These are phyloP conservation scores for Candida dajiaensis DNA, from an alignment of 805 yeast species.

Conservation along the genomic window DNA sequence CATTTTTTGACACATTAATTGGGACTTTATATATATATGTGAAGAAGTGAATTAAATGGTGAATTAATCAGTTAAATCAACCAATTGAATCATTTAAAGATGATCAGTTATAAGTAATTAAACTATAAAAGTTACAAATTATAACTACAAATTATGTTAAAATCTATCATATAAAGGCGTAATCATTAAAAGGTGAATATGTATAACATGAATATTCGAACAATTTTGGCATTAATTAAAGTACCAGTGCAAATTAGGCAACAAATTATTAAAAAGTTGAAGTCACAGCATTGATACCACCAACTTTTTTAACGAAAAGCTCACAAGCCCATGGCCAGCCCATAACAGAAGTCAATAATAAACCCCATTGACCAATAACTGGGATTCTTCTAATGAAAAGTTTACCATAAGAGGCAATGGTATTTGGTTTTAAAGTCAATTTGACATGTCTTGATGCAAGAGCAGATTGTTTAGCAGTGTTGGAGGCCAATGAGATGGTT, in stretches of 20 bases:
- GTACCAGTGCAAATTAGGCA: no score
- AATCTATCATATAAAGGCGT: not conserved
- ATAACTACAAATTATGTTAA: no score
- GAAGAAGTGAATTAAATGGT: no score
- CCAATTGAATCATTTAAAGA: no score
- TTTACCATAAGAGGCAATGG: constrained; percentile 5
- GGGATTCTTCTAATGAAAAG: constrained; percentile 18
- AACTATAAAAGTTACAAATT: no score
- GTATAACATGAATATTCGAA: not conserved
- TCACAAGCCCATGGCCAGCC: constrained; percentile 21
- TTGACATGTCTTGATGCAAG: constrained; percentile 18
- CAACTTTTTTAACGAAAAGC: constrained; percentile 5
- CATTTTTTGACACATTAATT: not conserved
- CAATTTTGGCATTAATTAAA: no score
- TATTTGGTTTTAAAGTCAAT: constrained; percentile 14
- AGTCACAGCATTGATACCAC: constrained; percentile 3
- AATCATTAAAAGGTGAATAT: not conserved
- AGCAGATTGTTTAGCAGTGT: constrained; percentile 16
- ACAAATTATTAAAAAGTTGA: not conserved
- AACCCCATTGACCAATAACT: constrained; percentile 19
- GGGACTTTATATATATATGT: no score
- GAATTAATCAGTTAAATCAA: no score
- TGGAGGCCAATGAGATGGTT: constrained; percentile 17
- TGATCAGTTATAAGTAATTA: no score
- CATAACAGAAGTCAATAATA: constrained; percentile 12